Percentiles rank a stretch among this genome's conserved stretches.
These are phyloP conservation scores for Obelidium mucronatum DNA, from an alignment of 192 early-diverging fungal genomes.

Conservation along the genomic window DNA sequence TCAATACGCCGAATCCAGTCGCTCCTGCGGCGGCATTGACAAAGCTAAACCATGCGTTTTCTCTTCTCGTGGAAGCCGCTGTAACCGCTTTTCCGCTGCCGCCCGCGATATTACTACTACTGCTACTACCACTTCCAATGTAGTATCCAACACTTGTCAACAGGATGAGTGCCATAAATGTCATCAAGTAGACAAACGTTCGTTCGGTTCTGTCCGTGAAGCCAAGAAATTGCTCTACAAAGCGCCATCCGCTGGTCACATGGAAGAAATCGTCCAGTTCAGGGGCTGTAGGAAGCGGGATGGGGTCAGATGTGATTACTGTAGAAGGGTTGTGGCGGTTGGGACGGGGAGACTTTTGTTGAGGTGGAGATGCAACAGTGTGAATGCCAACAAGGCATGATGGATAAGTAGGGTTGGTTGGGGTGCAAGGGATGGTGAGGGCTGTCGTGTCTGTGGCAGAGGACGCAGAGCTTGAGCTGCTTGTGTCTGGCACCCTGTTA, in stretches of 20 bases:
- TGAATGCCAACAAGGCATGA: constrained; percentile 18
- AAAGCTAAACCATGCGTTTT: too few species aligned
- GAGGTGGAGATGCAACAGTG: neutral
- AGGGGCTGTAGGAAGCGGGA: neutral
- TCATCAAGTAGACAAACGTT: constrained; percentile 18
- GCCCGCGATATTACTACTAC: neutral
- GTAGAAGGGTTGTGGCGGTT: neutral
- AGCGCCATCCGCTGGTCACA: constrained; percentile 20
- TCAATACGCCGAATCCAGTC: neutral
- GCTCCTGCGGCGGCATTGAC: too few species aligned
- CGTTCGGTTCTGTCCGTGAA: constrained; percentile 25
- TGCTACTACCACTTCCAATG: neutral
- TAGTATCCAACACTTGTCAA: constrained; percentile 14
- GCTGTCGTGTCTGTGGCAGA: neutral
- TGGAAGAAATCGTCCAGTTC: constrained; percentile 16
- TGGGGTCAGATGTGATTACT: neutral
- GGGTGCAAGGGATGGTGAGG: neutral
- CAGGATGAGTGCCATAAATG: neutral
- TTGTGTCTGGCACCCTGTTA: neutral
- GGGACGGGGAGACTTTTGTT: neutral
- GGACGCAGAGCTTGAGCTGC: neutral
- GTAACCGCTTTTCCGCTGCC: neutral
- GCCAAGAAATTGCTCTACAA: constrained; percentile 17
- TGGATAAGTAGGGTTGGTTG: constrained; percentile 1
- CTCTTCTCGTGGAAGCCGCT: neutral